Evolutionary conservation across 768 basidiomycete genomes (phyloP).

Genomic region (Trametes cubensis): DNA sequence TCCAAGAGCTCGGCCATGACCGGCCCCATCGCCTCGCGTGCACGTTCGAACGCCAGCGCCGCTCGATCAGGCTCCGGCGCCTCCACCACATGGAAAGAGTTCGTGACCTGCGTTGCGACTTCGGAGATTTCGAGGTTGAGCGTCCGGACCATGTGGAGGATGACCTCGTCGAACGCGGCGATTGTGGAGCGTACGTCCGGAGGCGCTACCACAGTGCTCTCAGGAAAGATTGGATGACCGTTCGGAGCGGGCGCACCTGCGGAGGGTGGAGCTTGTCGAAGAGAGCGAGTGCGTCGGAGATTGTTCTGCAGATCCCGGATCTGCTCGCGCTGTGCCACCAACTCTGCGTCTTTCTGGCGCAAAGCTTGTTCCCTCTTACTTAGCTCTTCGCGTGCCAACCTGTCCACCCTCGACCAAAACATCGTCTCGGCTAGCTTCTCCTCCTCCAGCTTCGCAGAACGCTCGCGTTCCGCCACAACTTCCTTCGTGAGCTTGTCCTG

Average conservation of each 20-base stretch:
- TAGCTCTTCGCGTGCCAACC: slow-evolving; percentile 20
- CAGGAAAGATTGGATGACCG: neutral
- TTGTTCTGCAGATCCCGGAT: slow-evolving; percentile 18
- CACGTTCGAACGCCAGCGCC: slow-evolving; percentile 21
- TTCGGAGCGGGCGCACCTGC: neutral
- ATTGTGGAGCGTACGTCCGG: slow-evolving; percentile 5
- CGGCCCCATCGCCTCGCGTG: slow-evolving; percentile 24
- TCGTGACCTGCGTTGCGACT: slow-evolving; percentile 24
- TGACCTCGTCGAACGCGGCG: slow-evolving; percentile 14
- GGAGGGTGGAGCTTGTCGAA: neutral
- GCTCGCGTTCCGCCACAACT: slow-evolving; percentile 6
- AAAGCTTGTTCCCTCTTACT: slow-evolving; percentile 11
- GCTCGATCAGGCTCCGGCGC: slow-evolving; percentile 10
- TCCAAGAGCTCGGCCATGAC: slow-evolving; percentile 27
- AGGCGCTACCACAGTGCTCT: neutral
- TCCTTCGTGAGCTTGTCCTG: slow-evolving; percentile 9
- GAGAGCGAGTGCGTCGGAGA: slow-evolving; percentile 8
- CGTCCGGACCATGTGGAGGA: slow-evolving; percentile 25
- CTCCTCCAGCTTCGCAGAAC: slow-evolving; percentile 7
- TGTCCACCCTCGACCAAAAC: slow-evolving; percentile 25
- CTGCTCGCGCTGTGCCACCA: slow-evolving; percentile 22
- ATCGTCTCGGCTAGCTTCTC: slow-evolving; percentile 9
- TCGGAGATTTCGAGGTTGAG: slow-evolving; percentile 27
- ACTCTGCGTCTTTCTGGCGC: slow-evolving; percentile 14
- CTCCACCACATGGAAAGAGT: slow-evolving; percentile 20